Evolutionary conservation across 2,329 filamentous ascomycete genomes (phyloP).

Genomic region (Clonostachys rosea): DNA sequence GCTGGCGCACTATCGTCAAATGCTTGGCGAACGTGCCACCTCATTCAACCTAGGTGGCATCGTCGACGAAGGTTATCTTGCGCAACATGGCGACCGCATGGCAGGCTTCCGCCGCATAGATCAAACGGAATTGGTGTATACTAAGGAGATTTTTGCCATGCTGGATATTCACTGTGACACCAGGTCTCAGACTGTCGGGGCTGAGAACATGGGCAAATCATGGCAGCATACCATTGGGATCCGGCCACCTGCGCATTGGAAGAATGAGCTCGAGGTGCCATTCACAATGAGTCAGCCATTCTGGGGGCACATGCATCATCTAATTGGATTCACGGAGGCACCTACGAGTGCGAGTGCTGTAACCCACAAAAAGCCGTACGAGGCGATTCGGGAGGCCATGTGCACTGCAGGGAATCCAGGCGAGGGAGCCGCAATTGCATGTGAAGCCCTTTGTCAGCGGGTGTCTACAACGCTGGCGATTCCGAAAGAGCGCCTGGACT

Average conservation of each 20-base stretch:
- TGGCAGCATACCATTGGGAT: neutral
- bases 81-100: too few relatives aligned
- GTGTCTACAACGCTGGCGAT: conserved; percentile 28
- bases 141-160: neutral
- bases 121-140: neutral
- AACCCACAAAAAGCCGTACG: neutral
- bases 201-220: neutral
- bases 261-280: too few relatives aligned
- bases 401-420: neutral
- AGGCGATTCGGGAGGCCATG: neutral
- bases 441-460: neutral
- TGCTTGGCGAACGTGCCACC: neutral
- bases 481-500: conserved; percentile 34
- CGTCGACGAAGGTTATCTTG: conserved; percentile 11
- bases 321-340: too few relatives aligned
- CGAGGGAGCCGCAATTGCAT: neutral
- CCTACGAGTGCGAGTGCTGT: neutral
- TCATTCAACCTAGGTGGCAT: conserved; percentile 12
- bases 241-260: neutral
- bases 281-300: too few relatives aligned
- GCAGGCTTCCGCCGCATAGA: too few relatives aligned
- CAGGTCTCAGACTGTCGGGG: too few relatives aligned
- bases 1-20: conserved; percentile 3
- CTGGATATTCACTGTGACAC: neutral
- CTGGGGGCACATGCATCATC: too few relatives aligned